Conservation (phyloP, 305 asterid species). For the Lippia alba region DNA sequence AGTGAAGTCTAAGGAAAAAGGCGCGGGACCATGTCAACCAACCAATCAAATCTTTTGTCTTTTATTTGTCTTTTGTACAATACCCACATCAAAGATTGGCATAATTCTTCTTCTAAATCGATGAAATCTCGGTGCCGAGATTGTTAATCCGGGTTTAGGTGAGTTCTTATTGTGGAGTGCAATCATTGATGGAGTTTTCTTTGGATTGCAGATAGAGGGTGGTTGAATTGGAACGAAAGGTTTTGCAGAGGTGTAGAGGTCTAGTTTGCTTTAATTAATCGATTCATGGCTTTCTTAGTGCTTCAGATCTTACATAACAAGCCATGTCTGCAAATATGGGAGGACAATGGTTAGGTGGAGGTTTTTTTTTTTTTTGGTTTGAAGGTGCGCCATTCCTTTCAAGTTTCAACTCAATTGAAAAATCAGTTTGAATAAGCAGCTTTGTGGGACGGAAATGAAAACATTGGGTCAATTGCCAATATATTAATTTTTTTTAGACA, state of each 20-base stretch:
- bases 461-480: too few species aligned
- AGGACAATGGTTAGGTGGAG: slow-evolving; percentile 14
- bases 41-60: slow-evolving; percentile 24
- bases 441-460: too few species aligned
- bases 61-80: neutral
- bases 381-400: neutral
- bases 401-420: neutral
- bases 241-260: neutral
- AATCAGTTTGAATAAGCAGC: too few species aligned
- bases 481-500: too few species aligned
- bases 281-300: slow-evolving; percentile 11
- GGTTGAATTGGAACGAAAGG: slow-evolving; percentile 37
- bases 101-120: slow-evolving; percentile 4
- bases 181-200: slow-evolving; percentile 32
- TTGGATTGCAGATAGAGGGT: slow-evolving; percentile 46
- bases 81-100: slow-evolving; percentile 14
- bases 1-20: slow-evolving; percentile 48
- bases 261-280: slow-evolving; percentile 8
- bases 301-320: slow-evolving; percentile 19
- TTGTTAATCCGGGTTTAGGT: slow-evolving; percentile 14
- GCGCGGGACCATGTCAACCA: slow-evolving; percentile 40
- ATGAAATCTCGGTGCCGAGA: slow-evolving; percentile 12
- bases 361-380: neutral
- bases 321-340: slow-evolving; percentile 5
- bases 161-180: slow-evolving; percentile 11